phyloP scores from a whole-genome alignment of 2,329 filamentous ascomycete genomes.

The Penicillium hesseltinei region DNA sequence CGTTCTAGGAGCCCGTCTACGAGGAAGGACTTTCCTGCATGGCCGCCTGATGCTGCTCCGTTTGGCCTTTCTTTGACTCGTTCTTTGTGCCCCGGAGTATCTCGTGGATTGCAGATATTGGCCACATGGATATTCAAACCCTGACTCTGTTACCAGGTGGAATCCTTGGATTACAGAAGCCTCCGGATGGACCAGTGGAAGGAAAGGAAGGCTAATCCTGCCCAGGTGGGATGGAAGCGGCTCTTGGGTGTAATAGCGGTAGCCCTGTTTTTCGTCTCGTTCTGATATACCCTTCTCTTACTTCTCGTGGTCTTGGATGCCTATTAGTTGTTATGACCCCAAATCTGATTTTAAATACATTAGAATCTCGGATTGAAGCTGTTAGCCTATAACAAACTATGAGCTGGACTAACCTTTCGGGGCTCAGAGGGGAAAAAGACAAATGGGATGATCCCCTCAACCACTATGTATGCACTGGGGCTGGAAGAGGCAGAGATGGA shows the following conservation, averaged over 20 bases:
- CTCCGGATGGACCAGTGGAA: neutral
- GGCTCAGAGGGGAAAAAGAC: neutral
- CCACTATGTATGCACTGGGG: neutral
- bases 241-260: neutral
- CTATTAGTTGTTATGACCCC: neutral
- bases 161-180: neutral
- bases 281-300: neutral
- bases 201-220: neutral
- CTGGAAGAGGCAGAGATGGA: neutral
- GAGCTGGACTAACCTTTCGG: neutral
- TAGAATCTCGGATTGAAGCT: neutral
- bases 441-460: neutral
- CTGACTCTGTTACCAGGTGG: neutral
- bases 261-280: neutral
- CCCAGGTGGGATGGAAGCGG: neutral
- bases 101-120: neutral
- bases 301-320: neutral
- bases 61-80: no score
- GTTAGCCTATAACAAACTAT: neutral
- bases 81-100: neutral
- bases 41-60: neutral
- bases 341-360: neutral
- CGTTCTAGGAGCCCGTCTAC: neutral
- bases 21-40: neutral
- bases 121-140: neutral